Base-by-base conservation (phyloP, 2,329 filamentous ascomycete species). In the Phoma sp. region DNA sequence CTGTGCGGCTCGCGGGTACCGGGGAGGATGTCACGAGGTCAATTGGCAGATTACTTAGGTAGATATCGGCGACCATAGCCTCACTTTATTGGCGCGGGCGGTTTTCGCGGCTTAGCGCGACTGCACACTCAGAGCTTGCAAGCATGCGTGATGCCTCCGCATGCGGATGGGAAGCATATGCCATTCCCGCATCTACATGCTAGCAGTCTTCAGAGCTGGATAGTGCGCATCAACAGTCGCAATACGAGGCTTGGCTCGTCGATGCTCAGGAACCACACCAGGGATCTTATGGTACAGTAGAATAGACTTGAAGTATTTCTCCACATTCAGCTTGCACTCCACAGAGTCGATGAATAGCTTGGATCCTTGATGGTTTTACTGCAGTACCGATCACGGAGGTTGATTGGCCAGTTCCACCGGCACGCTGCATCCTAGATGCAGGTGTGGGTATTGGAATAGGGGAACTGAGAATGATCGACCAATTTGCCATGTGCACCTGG, bases 1-100 rank as follows among this genome's bases (percentile, higher is more conserved):
- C 22, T 46, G 30, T 39, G 49, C 40, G 52, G 47, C 44, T 60
- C 52, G 43, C 37, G 6, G 42, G 44, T 8, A 39, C 37, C 18
- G 6, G 40, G 32, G 36, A 41, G 33, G 46, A 41, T 47, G 29
- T 59, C 47, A 45, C 46, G 37, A 59, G 59, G 52, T 27, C 25
- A 49, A 57, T 56, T 64, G 52, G 45, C 40, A 48, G 50, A 22
- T 41, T 33, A 33, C 27, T 29, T 29, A 9, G 27, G 27, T 7
- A 9, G 56, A 37, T 47, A 52, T 70, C 67, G 67, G 56, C 66
- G 64, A 69, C 63, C 56, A 61, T 7, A 64, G 65, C 64, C 57
- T 66, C 62, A 62, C 52, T 63, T 60, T 47, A 67, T 69, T 68
- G 59, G 64, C 48, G 57, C 59, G 58, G 65, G 37, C 47, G 18